phyloP scores from a whole-genome alignment of 1,284 basidiomycete species.

The Ustilago sp. region DNA sequence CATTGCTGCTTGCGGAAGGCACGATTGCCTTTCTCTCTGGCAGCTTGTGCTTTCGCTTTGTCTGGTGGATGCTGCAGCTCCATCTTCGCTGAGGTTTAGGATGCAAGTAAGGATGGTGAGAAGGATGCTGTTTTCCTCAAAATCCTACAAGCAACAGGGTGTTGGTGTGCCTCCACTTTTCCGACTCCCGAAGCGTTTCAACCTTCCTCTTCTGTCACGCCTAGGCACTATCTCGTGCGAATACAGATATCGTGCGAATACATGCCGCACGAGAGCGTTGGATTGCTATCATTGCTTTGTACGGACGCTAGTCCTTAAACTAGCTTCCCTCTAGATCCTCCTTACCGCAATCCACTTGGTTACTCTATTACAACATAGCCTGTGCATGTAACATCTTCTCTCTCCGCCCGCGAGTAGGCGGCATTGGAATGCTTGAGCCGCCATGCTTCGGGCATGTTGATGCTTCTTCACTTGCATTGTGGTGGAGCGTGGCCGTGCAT shows the following conservation, averaged over 20 bases:
- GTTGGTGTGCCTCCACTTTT: conserved; percentile 7
- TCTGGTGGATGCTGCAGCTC: neutral
- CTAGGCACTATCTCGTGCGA: no score
- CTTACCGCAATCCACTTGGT: no score
- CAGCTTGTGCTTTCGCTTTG: conserved; percentile 24
- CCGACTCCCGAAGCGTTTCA: neutral
- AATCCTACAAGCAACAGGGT: conserved; percentile 3
- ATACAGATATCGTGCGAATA: no score
- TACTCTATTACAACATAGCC: no score
- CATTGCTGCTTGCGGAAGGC: conserved; percentile 31
- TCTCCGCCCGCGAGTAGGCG: neutral
- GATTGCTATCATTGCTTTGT: no score
- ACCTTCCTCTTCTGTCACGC: neutral
- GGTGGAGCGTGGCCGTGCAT: neutral
- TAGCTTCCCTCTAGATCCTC: no score
- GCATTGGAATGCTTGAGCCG: neutral
- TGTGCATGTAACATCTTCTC: no score
- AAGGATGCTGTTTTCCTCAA: neutral
- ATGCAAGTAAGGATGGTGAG: neutral
- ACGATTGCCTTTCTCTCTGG: conserved; percentile 36
- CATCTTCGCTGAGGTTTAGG: neutral
- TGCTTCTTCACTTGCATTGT: neutral
- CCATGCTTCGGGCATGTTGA: neutral
- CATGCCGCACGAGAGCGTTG: no score
- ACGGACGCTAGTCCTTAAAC: no score